A percentile compares a stretch with the other conserved stretches of the same genome.
Evolutionary conservation across 345 rosid genomes (phyloP).

Genomic region (Linum trigynum): DNA sequence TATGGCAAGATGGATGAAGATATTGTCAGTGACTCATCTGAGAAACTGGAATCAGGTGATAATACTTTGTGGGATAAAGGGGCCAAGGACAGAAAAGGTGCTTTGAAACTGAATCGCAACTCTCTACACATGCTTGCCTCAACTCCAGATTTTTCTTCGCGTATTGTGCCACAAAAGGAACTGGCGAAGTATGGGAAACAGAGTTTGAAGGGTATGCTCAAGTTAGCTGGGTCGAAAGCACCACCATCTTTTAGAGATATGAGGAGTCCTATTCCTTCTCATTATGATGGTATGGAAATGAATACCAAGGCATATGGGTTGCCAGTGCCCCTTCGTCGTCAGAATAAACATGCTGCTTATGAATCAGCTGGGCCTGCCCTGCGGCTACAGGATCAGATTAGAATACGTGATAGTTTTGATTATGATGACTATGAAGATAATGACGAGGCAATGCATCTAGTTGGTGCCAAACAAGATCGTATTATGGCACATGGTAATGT

Average conservation of each 20-base stretch:
- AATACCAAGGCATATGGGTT: conserved; percentile 38
- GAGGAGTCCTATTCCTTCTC: conserved; percentile 31
- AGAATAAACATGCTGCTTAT: conserved; percentile 30
- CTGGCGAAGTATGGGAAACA: conserved; percentile 43
- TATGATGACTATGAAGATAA: conserved; percentile 25
- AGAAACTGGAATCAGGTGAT: conserved; percentile 48
- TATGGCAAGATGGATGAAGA: conserved; percentile 54
- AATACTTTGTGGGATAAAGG: conserved; percentile 44
- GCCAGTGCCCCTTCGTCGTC: conserved; percentile 28
- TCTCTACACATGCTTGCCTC: conserved; percentile 34
- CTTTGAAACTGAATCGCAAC: conserved; percentile 32
- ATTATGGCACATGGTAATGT: conserved; percentile 22
- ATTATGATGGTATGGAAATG: conserved; percentile 37
- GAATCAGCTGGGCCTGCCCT: conserved; percentile 32
- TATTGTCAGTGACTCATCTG: conserved; percentile 50
- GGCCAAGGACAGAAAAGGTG: conserved; percentile 45
- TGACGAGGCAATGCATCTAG: conserved; percentile 59
- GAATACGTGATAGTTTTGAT: conserved; percentile 17
- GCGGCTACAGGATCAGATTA: conserved; percentile 42
- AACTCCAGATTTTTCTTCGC: conserved; percentile 39
- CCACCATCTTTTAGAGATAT: conserved; percentile 32
- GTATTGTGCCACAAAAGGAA: conserved; percentile 26
- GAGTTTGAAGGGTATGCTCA: conserved; percentile 53
- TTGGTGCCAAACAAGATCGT: conserved; percentile 39
- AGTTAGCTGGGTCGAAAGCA: conserved; percentile 40